Base-by-base conservation (phyloP, 129 eudicot species). In the Chrysanthemum seticuspe region DNA sequence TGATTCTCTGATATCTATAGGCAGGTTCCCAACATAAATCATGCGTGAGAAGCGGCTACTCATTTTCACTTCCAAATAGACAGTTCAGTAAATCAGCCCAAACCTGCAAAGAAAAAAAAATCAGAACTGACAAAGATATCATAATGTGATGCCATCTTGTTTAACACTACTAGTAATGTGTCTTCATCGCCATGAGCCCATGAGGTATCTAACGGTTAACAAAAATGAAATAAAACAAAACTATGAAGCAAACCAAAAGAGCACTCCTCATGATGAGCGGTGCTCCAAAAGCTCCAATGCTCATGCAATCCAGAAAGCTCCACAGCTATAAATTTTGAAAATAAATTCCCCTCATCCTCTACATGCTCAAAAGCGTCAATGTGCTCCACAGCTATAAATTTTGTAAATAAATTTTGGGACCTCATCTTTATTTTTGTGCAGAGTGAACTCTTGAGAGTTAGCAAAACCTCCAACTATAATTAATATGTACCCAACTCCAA, bases 1-100 rank as follows among this genome's bases (percentile, higher is more conserved):
- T 67, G 70, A 65, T 75, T 94, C 97, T 72, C 77, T 94, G 2
- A 94, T 84, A 77, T 94, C 97, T 72, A 87, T 62, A 45, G 99
- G 99, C 67, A 94, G 85, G 89, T 94, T 94, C 18, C 99, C 99
- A 79, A 94, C 99, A 79, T 94, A 94, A 68, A 94, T 94, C 61
- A 85, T 90, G 63, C 97, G 93, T n/a, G 99, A 94, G 72, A 82
- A 90, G 8, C 97, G 99, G 65, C 94, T 84, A 81, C 99, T 94
- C 99, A 94, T 94, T 69, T 78, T 88, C 66, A 50, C 44, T 71
- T 45, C 27, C 61, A 65, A 78, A 77, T 15, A 65, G 34, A 67
- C 47, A 53, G 64, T 19, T 67, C 80, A 60, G 65, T 3, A 61
- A 53, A 53, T 67, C 71, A 48, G 58, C 67, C 12, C 23, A 73